Percentiles rank a stretch among this genome's conserved stretches.
Conservation (phyloP, 768 basidiomycete species). For the Mycena maculata region DNA sequence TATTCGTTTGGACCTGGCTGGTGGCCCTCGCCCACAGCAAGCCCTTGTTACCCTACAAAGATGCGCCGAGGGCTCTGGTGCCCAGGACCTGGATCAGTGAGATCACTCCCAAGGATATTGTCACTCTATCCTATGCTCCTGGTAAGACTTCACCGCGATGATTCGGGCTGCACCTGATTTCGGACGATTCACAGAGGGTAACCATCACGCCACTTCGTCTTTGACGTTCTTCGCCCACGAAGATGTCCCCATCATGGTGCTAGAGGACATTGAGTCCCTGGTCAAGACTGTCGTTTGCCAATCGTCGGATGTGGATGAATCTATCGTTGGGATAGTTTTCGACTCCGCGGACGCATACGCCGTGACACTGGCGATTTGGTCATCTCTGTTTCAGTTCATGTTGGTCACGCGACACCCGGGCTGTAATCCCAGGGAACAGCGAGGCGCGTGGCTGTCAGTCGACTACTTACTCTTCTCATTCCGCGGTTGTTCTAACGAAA, state of each 20-base stretch:
- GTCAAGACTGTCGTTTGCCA: conserved; percentile 14
- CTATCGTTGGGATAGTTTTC: background rate
- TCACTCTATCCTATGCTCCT: conserved; percentile 19
- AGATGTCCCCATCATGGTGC: conserved; percentile 13
- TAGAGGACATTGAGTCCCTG: conserved; percentile 23
- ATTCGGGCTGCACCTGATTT: background rate
- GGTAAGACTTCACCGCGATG: background rate
- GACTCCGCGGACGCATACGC: conserved; percentile 16
- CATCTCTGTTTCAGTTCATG: conserved; percentile 14
- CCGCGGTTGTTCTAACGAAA: background rate
- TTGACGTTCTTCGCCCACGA: conserved; percentile 20
- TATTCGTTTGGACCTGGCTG: background rate
- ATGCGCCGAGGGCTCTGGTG: background rate
- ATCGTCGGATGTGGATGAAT: background rate
- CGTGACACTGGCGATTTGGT: conserved; percentile 14
- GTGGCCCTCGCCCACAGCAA: background rate
- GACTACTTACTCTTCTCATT: background rate
- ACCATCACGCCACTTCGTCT: conserved; percentile 3
- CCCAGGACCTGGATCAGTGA: conserved; percentile 24
- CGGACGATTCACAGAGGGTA: background rate
- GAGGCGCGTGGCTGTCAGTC: conserved; percentile 25
- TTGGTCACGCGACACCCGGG: conserved; percentile 18
- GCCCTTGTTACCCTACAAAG: conserved; percentile 24
- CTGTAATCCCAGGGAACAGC: conserved; percentile 27
- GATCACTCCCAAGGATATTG: conserved; percentile 16